These are phyloP conservation scores for Gaertneriomyces semiglobifer DNA, from an alignment of 192 early-diverging fungal genomes.

Conservation along the genomic window DNA sequence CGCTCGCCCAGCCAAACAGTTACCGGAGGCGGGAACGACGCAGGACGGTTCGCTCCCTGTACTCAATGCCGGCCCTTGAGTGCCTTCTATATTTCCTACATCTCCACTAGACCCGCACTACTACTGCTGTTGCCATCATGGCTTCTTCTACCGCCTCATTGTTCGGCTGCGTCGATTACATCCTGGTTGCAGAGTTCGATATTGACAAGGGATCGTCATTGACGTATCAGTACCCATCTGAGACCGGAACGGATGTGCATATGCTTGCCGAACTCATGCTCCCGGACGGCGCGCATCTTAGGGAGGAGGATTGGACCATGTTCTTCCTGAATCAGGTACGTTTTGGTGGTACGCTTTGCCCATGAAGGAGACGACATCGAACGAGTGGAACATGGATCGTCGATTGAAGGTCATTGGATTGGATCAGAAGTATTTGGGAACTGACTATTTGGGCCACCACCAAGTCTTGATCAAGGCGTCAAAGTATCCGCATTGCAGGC, in stretches of 20 bases:
- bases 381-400: background rate
- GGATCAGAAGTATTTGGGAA: no score
- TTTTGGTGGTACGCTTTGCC: no score
- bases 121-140: no score
- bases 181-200: slow-evolving; percentile 92
- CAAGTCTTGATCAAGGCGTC: no score
- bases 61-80: no score
- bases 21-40: no score
- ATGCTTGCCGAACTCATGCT: slow-evolving; percentile 94
- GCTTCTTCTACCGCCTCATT: background rate
- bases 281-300: slow-evolving; percentile 91
- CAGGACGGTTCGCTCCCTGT: no score
- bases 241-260: slow-evolving; percentile 79
- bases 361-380: slow-evolving; percentile 5
- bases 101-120: no score
- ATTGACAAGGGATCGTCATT: slow-evolving; percentile 89
- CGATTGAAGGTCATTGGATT: background rate
- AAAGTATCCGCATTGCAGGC: no score
- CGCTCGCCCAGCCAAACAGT: no score
- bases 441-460: no score
- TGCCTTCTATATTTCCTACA: no score
- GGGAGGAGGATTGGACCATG: slow-evolving; percentile 90
- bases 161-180: slow-evolving; percentile 31
- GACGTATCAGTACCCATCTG: slow-evolving; percentile 80
- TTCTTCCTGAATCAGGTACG: slow-evolving; percentile 73